Evolutionary conservation across 2,329 filamentous ascomycete species (phyloP).

Genomic region (Zasmidium cellare): DNA sequence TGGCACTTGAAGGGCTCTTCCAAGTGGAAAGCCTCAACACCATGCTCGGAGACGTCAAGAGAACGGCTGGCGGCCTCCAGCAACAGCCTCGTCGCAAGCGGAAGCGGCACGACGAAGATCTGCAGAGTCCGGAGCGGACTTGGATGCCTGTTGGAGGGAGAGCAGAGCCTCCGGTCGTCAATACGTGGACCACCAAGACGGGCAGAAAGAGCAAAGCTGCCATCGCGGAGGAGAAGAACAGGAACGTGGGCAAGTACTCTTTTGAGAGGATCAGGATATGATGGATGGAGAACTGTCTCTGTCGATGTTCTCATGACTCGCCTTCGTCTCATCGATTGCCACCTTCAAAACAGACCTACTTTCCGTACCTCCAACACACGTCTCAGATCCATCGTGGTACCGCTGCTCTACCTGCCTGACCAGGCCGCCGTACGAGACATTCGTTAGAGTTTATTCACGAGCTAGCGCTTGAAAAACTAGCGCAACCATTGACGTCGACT

Average conservation of each 20-base stretch:
- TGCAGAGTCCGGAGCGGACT: neutral
- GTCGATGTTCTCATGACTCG: no score
- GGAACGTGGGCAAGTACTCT: constrained; percentile 12
- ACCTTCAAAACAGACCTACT: no score
- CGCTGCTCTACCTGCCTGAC: neutral
- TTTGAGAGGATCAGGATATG: constrained; percentile 14
- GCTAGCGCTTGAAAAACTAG: neutral
- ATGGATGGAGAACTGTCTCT: no score
- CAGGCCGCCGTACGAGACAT: neutral
- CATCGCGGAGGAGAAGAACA: constrained; percentile 9
- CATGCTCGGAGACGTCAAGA: neutral
- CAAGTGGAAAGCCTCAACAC: neutral
- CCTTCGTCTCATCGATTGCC: no score
- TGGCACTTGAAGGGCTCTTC: constrained; percentile 52
- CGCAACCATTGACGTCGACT: neutral
- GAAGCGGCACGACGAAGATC: constrained; percentile 1
- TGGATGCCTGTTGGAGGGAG: constrained; percentile 10
- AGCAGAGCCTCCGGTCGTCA: constrained; percentile 1
- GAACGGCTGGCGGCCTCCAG: neutral
- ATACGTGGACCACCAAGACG: neutral
- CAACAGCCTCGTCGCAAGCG: constrained; percentile 3
- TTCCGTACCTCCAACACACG: no score
- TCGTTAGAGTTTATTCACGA: neutral
- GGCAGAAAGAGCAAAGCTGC: constrained; percentile 9
- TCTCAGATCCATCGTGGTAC: no score